Conservation (phyloP, 768 basidiomycete genomes). For the Rhodotorula kratochvilovae region DNA sequence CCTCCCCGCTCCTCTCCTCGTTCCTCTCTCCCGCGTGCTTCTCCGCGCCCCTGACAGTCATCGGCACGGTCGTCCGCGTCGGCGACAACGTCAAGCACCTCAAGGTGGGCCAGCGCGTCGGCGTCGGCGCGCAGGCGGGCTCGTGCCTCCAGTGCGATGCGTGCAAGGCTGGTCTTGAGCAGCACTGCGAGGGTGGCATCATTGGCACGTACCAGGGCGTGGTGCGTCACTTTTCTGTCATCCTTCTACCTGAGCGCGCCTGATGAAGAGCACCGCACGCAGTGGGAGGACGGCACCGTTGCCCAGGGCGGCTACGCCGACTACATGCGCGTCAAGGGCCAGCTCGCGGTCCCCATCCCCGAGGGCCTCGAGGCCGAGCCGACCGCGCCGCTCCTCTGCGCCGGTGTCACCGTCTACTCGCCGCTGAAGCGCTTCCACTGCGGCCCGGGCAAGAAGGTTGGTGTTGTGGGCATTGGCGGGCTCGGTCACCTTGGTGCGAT, state of each 20-base stretch:
- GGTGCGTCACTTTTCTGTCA: too few species aligned
- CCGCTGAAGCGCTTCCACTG: slow-evolving; percentile 51
- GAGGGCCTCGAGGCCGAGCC: slow-evolving; percentile 45
- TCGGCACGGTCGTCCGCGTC: slow-evolving; percentile 44
- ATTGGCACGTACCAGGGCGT: not conserved
- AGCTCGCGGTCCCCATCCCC: slow-evolving; percentile 50
- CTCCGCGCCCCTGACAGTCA: slow-evolving; percentile 37
- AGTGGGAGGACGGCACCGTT: slow-evolving; percentile 34
- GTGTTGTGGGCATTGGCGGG: slow-evolving; percentile 64
- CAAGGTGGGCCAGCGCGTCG: slow-evolving; percentile 48
- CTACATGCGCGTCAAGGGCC: slow-evolving; percentile 43
- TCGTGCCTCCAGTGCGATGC: slow-evolving; percentile 40
- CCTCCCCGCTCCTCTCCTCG: not conserved
- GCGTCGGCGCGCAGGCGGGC: slow-evolving; percentile 50
- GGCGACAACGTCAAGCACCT: slow-evolving; percentile 13
- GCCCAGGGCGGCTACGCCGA: slow-evolving; percentile 49
- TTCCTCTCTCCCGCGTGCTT: not conserved
- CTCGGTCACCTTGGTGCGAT: slow-evolving; percentile 45
- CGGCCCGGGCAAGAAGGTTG: slow-evolving; percentile 63
- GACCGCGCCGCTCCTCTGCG: slow-evolving; percentile 47
- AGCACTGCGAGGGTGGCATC: slow-evolving; percentile 33
- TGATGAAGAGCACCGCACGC: too few species aligned
- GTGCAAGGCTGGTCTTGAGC: slow-evolving; percentile 39
- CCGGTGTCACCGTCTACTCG: slow-evolving; percentile 49
- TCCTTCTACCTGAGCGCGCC: too few species aligned